phyloP scores from a whole-genome alignment of 495 filamentous ascomycete species.

The Cercophora sp. region DNA sequence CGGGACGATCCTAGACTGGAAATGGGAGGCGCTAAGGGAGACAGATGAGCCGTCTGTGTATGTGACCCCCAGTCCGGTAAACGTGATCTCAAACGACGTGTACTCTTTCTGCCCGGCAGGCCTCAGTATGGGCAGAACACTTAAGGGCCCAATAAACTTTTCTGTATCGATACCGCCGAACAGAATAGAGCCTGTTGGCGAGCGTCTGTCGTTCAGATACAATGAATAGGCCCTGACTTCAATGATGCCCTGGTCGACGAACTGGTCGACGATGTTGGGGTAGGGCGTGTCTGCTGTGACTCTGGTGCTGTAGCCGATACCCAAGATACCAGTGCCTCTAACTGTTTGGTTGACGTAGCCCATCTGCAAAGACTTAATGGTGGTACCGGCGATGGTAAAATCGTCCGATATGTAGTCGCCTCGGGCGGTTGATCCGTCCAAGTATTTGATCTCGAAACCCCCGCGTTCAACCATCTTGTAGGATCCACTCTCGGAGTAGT shows the following conservation, averaged over 20 bases:
- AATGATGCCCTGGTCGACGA: slow-evolving; percentile 68
- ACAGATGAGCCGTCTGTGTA: slow-evolving; percentile 31
- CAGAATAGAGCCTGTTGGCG: slow-evolving; percentile 72
- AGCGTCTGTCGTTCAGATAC: slow-evolving; percentile 62
- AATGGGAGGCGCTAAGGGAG: slow-evolving; percentile 35
- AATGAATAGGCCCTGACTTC: slow-evolving; percentile 81
- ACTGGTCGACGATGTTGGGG: slow-evolving; percentile 70
- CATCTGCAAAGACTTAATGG: slow-evolving; percentile 68
- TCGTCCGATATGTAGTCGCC: slow-evolving; percentile 82
- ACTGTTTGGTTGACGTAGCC: slow-evolving; percentile 70
- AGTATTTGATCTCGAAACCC: slow-evolving; percentile 77
- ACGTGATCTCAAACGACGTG: slow-evolving; percentile 38
- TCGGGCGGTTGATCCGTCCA: slow-evolving; percentile 52
- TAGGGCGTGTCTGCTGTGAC: slow-evolving; percentile 66
- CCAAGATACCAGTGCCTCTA: slow-evolving; percentile 75
- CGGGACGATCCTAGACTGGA: slow-evolving; percentile 26
- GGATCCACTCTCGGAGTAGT: slow-evolving; percentile 63
- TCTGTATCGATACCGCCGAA: slow-evolving; percentile 87
- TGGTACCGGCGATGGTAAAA: slow-evolving; percentile 62
- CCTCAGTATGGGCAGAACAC: slow-evolving; percentile 63
- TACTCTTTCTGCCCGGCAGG: slow-evolving; percentile 27
- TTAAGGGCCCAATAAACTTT: slow-evolving; percentile 73
- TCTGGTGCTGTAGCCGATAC: slow-evolving; percentile 77
- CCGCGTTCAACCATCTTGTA: slow-evolving; percentile 59
- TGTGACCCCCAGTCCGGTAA: slow-evolving; percentile 30